These are phyloP conservation scores for Annulohypoxylon stygium DNA, from an alignment of 495 filamentous ascomycete genomes.

Conservation along the genomic window DNA sequence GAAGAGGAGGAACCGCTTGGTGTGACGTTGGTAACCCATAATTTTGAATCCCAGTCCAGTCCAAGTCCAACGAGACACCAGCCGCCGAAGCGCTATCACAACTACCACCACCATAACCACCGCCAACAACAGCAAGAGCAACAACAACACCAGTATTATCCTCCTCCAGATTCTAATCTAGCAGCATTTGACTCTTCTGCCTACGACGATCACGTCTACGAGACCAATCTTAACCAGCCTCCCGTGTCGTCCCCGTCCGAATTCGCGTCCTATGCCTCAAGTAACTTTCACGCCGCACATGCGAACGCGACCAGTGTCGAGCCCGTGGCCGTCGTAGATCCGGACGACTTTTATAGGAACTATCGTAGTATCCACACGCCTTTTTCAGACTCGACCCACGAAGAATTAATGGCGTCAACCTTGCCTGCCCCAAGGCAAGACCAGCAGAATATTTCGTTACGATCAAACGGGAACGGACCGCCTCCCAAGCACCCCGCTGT, in stretches of 20 bases:
- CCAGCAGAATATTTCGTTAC: conserved; percentile 41
- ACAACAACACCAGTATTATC: conserved; percentile 32
- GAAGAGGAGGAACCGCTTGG: conserved; percentile 55
- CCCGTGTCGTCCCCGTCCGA: conserved; percentile 41
- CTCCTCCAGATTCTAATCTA: conserved; percentile 32
- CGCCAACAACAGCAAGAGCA: conserved; percentile 29
- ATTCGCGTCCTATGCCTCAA: conserved; percentile 55
- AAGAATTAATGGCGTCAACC: conserved; percentile 54
- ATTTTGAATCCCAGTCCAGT: conserved; percentile 51
- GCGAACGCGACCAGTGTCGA: conserved; percentile 55
- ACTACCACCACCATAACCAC: conserved; percentile 30
- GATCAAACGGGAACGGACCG: conserved; percentile 55
- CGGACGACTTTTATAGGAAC: conserved; percentile 67
- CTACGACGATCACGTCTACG: conserved; percentile 43
- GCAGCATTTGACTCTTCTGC: conserved; percentile 37
- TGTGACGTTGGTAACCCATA: conserved; percentile 52
- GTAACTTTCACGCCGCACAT: conserved; percentile 55
- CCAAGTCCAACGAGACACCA: conserved; percentile 44
- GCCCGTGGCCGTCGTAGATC: conserved; percentile 55
- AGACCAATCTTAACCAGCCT: conserved; percentile 24
- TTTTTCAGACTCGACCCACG: conserved; percentile 39
- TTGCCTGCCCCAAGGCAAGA: conserved; percentile 49
- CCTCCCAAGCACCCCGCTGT: conserved; percentile 55
- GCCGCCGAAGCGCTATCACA: conserved; percentile 46
- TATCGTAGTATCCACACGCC: conserved; percentile 55